Percentiles rank a stretch among this genome's conserved stretches.
phyloP scores from a whole-genome alignment of 352 stramenopile genomes.

The Halophytophthora polymorphica region DNA sequence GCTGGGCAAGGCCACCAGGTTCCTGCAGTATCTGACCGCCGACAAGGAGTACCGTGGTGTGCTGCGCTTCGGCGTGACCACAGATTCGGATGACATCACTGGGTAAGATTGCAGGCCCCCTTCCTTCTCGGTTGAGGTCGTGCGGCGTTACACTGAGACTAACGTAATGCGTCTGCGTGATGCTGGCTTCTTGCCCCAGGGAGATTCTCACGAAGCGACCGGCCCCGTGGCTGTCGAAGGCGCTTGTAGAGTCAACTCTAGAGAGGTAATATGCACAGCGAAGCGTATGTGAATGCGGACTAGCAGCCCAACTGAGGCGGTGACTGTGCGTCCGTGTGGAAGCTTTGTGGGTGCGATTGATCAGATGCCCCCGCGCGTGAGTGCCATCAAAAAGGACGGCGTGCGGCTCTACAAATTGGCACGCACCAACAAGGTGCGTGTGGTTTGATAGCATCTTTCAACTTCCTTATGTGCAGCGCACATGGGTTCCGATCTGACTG shows the following conservation, averaged over 20 bases:
- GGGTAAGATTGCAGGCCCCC: conserved; percentile 42
- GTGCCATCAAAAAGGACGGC: conserved; percentile 76
- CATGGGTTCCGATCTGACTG: not conserved
- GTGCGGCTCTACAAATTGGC: conserved; percentile 78
- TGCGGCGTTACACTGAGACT: not conserved
- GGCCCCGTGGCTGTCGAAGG: conserved; percentile 57
- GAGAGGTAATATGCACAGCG: conserved; percentile 30
- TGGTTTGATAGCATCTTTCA: not conserved
- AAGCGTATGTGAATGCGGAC: not conserved
- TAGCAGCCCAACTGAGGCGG: not conserved
- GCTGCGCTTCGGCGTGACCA: conserved; percentile 78
- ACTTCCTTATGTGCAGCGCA: not conserved
- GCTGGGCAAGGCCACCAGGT: conserved; percentile 76
- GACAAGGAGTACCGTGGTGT: conserved; percentile 77
- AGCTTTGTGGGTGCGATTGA: conserved; percentile 73
- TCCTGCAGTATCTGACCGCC: conserved; percentile 68
- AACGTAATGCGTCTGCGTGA: not conserved
- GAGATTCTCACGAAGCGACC: conserved; percentile 44
- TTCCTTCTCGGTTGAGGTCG: too few species aligned
- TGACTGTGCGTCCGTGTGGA: conserved; percentile 1
- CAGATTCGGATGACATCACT: conserved; percentile 79
- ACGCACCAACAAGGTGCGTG: conserved; percentile 45
- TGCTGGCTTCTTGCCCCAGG: conserved; percentile 12
- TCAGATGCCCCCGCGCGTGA: conserved; percentile 74
- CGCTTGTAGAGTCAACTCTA: conserved; percentile 29